phyloP scores from a whole-genome alignment of 495 filamentous ascomycete genomes.

The Podospora pseudopauciseta region DNA sequence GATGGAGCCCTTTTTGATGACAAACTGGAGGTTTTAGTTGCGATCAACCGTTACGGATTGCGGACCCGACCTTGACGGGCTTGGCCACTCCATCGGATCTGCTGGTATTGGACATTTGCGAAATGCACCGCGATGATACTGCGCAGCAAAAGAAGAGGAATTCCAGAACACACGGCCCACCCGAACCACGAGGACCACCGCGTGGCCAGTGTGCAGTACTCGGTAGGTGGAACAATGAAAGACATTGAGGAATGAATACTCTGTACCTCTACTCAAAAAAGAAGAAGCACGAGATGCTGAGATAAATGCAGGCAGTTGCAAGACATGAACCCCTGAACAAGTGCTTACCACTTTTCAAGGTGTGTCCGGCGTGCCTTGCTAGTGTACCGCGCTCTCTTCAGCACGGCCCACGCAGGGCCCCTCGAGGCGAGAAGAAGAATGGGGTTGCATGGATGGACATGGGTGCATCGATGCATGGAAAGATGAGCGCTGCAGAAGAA shows the following conservation, averaged over 20 bases:
- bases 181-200: background rate
- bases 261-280: background rate
- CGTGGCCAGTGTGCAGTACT: background rate
- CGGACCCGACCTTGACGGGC: background rate
- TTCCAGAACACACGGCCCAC: background rate
- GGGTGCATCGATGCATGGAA: slow-evolving; percentile 1
- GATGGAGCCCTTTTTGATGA: background rate
- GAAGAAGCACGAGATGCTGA: background rate
- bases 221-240: background rate
- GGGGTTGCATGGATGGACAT: background rate
- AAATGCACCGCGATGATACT: background rate
- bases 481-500: slow-evolving; percentile 7
- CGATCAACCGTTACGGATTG: slow-evolving; percentile 15
- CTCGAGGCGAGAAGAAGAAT: slow-evolving; percentile 2
- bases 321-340: slow-evolving; percentile 7
- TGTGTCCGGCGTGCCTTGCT: no score
- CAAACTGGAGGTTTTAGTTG: slow-evolving; percentile 12
- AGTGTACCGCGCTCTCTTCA: background rate
- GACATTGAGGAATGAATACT: background rate
- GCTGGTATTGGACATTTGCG: background rate
- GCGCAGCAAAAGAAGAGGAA: background rate
- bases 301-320: background rate
- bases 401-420: background rate
- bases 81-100: background rate
- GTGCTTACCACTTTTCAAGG: background rate